Evolutionary conservation across 352 stramenopile species (phyloP), one percentile per base, ranked within the genome.

Genomic region (Phytophthora syringae): DNA sequence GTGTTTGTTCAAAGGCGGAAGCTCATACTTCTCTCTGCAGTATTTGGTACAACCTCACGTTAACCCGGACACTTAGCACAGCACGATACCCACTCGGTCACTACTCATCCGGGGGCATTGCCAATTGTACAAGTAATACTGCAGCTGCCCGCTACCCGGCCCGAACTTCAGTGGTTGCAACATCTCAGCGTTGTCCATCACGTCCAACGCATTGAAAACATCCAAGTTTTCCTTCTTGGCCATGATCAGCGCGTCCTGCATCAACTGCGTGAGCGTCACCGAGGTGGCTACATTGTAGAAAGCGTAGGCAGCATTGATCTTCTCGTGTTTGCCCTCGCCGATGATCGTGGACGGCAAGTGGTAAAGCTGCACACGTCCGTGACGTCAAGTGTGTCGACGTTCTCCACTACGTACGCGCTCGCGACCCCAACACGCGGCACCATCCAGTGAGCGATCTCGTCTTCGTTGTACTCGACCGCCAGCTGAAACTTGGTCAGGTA

Each of bases 351-450:
- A 99, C 39, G 97, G 96, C 52, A 99, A 72, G 72, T 99, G 97
- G 84, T 99, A 99, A 67, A 99, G 77, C 86, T 94, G 51, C 87
- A 95, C 42, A 99, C 88, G 76, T 99, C 96, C 25, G 91, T 99
- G 52, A 99, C 67, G 32, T 89, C 77, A 59, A 84, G 52, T 34
- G 64, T 84, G 16, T 60, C 56, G 0, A 77, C 60, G 54, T 94
- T 76, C 45, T 93, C 79, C 5, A 96, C 76, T 15, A 97, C 86
- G 73, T 97, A 99, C 11, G 92, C 95, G 61, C 93, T 97, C 20
- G 99, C 89, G 11, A 99, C 97, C 9, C 88, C 90, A 12, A 89
- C 70, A 21, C 96, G 84, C 7, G 98, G 98, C 45, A 99, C 74
- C 62, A 99, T 84, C 96, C 97, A 99, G 77, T 99, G 98, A 7